Percentiles rank a stretch among this genome's conserved stretches.
Evolutionary conservation across 2,329 filamentous ascomycete genomes (phyloP).

Genomic region (Apiospora sp.): DNA sequence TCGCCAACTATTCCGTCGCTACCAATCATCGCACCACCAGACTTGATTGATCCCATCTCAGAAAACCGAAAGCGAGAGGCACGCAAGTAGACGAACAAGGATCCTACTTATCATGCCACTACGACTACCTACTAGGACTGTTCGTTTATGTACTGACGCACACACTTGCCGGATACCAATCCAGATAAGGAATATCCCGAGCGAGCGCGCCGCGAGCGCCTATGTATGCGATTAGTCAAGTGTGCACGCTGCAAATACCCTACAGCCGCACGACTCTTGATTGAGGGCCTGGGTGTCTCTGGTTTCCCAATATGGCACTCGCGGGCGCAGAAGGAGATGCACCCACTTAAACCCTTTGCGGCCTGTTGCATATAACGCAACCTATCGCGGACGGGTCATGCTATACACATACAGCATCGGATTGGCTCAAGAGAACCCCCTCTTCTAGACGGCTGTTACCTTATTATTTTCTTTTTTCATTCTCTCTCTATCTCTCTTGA

Average conservation of each 20-base stretch:
- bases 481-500: not conserved
- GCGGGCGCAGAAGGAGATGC: not conserved
- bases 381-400: not conserved
- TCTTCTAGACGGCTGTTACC: not conserved
- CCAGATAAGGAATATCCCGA: not conserved
- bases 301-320: conserved; percentile 3
- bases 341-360: conserved; percentile 5
- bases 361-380: not conserved
- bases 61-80: not conserved
- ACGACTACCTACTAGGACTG: not conserved
- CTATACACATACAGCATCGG: not conserved
- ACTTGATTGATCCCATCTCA: not conserved
- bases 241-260: not conserved
- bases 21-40: not conserved
- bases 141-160: not conserved
- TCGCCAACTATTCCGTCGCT: not conserved
- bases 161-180: not conserved
- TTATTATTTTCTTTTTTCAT: not conserved
- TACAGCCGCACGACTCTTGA: not conserved
- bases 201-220: not conserved
- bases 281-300: not conserved
- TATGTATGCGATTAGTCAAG: not conserved
- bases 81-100: not conserved
- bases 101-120: not conserved
- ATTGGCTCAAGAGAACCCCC: not conserved